Base-by-base conservation (phyloP, 148 eudicot genomes). In the Arbutus unedo region DNA sequence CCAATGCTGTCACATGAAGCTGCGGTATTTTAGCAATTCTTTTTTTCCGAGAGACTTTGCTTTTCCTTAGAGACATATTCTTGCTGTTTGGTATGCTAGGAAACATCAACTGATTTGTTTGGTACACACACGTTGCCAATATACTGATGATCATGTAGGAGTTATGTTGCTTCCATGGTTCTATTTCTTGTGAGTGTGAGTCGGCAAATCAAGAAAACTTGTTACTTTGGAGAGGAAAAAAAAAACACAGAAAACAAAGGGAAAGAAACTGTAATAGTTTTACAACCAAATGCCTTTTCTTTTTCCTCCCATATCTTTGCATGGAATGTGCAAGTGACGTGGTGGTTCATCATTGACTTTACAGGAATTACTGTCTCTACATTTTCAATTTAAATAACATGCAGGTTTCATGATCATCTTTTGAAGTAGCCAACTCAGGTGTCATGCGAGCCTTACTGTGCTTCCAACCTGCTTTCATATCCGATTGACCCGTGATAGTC, bases 161-260 rank as follows among this genome's bases (percentile, higher is more conserved):
- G 44, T 21, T 60, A 54, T 54, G 21, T 77, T 77, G 60, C 78
- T 77, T 77, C 64, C 53, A 25, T 43, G 79, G 47, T 50, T 76
- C 6, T 0, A 77, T 53, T 11, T 76, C 79, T 6, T 4, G 3
- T 51, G 47, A 15, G 51, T 47, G 51, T 8, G 54, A 47, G 41
- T 49, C 41, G 6, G 45, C 15, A 53, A 76, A 76, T 76, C 79
- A 76, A 8, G 60, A 53, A 23, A 51, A 60, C 44, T 13, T 51
- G 21, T 76, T 50, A 76, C 19, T 53, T 76, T 53, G 7, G 49
- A 10, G 53, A 48, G 14, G 18, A 9, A 51, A 47, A 3, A 50
- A 49, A 51, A 11, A 31, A n/a, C n/a, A n/a, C n/a, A 9, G 31
- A 23, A 5, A 21, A 8, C 23, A 76, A 51, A 25, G 59, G 56